Evolutionary conservation across 805 yeast species (phyloP), one percentile per base, ranked within the genome.

Genomic region (Lachancea sp.): DNA sequence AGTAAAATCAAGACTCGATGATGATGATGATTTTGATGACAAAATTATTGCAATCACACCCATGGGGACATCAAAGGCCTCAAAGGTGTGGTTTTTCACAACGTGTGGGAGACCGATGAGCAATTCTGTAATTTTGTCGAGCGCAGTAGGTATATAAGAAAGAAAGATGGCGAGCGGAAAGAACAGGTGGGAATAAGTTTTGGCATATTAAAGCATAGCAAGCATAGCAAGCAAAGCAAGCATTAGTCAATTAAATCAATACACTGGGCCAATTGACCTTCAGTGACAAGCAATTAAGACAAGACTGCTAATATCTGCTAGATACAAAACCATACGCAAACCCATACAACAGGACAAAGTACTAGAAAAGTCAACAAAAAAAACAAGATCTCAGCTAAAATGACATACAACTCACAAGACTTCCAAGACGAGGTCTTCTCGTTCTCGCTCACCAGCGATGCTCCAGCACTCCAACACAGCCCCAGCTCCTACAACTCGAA

Each of bases 381-480:
- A 22, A 22, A 6, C 25, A 22, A 22, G 4, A 22, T 4, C 25
- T 8, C 25, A 22, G n/a, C 36, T 18, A 32, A 20, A 32, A 41
- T 41, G 44, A 29, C 35, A 6, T 26, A 17, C 39, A 35, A 27
- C 39, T n/a, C 37, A n/a, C 43, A 31, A 19, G 43, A 41, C 27
- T 13, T 41, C 12, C 34, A 35, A 22, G 50, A 47, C 38, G 52
- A 49, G 36, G 42, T 49, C 3, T 49, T 49, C 42, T 37, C 52
- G 19, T 40, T 49, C 13, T 49, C 52, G 19, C 49, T 47, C 38
- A 45, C 50, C 31, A 32, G 41, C 35, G 34, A 38, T 17, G 22
- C 49, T 7, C 38, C 40, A 18, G 41, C 44, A n/a, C 25, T 35
- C 20, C 36, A 22, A 37, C 36, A 34, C 19, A 19, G 37, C 11